Base-by-base conservation (phyloP, 805 yeast genomes). In the Ascoidea asiatica region DNA sequence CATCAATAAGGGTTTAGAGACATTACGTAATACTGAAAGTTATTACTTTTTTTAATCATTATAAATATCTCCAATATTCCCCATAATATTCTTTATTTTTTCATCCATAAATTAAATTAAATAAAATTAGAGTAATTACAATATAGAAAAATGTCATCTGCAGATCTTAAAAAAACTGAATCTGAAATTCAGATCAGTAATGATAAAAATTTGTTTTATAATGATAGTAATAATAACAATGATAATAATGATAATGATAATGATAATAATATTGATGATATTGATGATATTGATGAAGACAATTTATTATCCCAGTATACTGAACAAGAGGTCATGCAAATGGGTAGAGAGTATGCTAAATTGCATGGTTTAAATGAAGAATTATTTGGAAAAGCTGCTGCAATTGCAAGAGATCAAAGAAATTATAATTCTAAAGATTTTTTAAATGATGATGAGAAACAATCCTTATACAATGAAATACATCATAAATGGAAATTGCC, bases 281-380 rank as follows among this genome's bases (percentile, higher is more conserved):
- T 17, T 5, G 39, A 37, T 5, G 39, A 37, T 7, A 17, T 17
- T 15, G 7, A 6, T 37, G 39, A 11, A 7, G 63, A 61, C 22
- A 78, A 78, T 52, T 70, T 77, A 43, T 60, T 78, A 46, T 58
- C 73, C 2, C 77, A 75, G 55, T 79, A 79, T 53, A 59, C 77
- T 17, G 79, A 76, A 49, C 72, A 70, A 21, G 81, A 79, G 54
- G 82, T 75, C 5, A 75, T 74, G 75, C 71, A 69, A 48, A 79
- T 79, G 84, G 86, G 86, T 37, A 66, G 82, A 51, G 70, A 71
- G 47, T 80, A 79, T 59, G 85, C 86, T 19, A 48, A 60, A 29
- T 73, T 73, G 52, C 65, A 78, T 51, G 69, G 64, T 7, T 54
- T 80, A 53, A 81, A 77, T 50, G 66, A 66, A 2, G 83, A 75